Conservation (phyloP, 768 basidiomycete species). For the Gymnopilus junonius region DNA sequence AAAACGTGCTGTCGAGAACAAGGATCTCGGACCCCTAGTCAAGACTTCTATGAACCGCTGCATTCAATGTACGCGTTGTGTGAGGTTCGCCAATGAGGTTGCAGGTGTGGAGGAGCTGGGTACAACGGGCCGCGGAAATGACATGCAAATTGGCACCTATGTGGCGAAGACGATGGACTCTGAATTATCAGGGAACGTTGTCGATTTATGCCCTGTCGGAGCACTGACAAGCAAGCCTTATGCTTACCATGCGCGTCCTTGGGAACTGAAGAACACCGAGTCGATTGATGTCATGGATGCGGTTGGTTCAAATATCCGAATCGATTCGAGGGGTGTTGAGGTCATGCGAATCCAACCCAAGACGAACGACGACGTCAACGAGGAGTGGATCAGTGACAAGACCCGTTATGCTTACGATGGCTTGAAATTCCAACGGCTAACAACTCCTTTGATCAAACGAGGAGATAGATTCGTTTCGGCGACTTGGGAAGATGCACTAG, state of each 20-base stretch:
- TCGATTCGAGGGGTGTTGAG: conserved; percentile 93
- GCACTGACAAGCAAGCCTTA: conserved; percentile 98
- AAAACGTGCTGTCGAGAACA: conserved; percentile 98
- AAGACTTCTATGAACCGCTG: conserved; percentile 99
- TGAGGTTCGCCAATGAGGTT: conserved; percentile 98
- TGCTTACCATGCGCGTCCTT: conserved; percentile 95
- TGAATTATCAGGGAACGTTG: conserved; percentile 94
- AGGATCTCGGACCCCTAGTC: conserved; percentile 96
- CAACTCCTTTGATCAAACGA: conserved; percentile 85
- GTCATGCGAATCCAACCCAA: conserved; percentile 98
- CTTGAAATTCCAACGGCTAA: conserved; percentile 92
- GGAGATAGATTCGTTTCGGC: conserved; percentile 93
- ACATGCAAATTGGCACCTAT: conserved; percentile 98
- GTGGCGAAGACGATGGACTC: conserved; percentile 98
- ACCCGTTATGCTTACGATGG: conserved; percentile 97
- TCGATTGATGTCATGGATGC: conserved; percentile 96
- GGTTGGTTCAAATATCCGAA: conserved; percentile 93
- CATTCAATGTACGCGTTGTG: conserved; percentile 99
- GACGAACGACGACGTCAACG: conserved; percentile 97
- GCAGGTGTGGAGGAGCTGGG: conserved; percentile 98
- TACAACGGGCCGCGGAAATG: conserved; percentile 96
- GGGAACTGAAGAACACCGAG: conserved; percentile 99
- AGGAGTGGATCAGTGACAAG: conserved; percentile 99
- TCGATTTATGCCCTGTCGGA: conserved; percentile 98
- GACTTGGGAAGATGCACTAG: conserved; percentile 89